Percentiles rank a stretch among this genome's conserved stretches.
These are phyloP conservation scores for Epichloe baconii DNA, from an alignment of 2,329 filamentous ascomycete species.

Conservation along the genomic window DNA sequence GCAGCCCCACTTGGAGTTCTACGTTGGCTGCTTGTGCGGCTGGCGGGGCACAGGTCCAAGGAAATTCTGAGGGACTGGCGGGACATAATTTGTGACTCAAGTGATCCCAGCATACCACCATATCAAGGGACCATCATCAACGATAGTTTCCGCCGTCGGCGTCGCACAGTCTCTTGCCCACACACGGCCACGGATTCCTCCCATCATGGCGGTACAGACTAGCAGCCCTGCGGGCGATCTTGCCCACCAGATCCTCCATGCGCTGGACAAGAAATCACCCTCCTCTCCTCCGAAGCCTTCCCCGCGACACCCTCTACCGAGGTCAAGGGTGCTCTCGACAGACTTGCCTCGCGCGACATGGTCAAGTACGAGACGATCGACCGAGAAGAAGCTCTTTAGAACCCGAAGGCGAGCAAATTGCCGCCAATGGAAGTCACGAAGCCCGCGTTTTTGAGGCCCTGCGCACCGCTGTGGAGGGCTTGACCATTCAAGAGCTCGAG, in stretches of 20 bases:
- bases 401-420: slow-evolving; percentile 58
- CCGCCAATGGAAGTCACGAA: slow-evolving; percentile 65
- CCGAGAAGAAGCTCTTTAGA: slow-evolving; percentile 67
- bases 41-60: slow-evolving; percentile 3
- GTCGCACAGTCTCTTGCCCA: neutral
- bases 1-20: neutral
- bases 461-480: slow-evolving; percentile 58
- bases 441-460: slow-evolving; percentile 70
- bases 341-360: slow-evolving; percentile 75
- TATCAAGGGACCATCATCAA: neutral
- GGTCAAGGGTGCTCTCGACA: slow-evolving; percentile 79
- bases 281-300: slow-evolving; percentile 59
- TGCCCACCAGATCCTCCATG: slow-evolving; percentile 50
- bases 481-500: slow-evolving; percentile 66
- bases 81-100: slow-evolving; percentile 4
- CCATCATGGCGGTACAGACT: slow-evolving; percentile 29
- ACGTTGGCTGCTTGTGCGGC: neutral
- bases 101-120: neutral
- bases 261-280: slow-evolving; percentile 50
- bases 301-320: slow-evolving; percentile 50
- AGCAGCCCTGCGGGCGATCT: slow-evolving; percentile 38
- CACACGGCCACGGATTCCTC: neutral
- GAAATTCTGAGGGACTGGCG: slow-evolving; percentile 4
- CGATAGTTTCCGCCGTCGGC: neutral
- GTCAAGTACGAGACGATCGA: slow-evolving; percentile 75